A percentile compares a stretch with the other conserved stretches of the same genome.
Conservation (phyloP, 176 grass and related monocot species). For the Cymbopogon citratus region DNA sequence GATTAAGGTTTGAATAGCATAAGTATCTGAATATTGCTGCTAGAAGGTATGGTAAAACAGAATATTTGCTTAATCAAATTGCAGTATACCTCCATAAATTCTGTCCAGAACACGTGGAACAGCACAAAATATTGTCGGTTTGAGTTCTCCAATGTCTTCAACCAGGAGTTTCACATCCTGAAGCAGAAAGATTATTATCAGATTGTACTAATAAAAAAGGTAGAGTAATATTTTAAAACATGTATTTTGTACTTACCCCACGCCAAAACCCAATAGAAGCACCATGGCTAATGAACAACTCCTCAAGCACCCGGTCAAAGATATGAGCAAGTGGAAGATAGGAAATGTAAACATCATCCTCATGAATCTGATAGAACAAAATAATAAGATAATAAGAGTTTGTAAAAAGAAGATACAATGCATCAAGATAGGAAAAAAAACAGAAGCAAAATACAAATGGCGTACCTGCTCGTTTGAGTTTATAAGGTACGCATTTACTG, state of each 20-base stretch:
- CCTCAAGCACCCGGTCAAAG: conserved; percentile 90
- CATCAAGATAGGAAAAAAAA: background rate
- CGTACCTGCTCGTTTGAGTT: conserved; percentile 56
- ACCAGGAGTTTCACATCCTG: conserved; percentile 93
- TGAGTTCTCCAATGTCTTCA: conserved; percentile 92
- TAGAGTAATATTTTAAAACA: background rate
- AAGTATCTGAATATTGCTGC: background rate
- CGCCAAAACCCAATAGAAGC: conserved; percentile 98
- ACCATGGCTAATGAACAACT: conserved; percentile 80
- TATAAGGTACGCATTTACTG: conserved; percentile 48
- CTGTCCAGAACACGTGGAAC: conserved; percentile 93
- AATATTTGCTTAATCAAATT: conserved; percentile 1
- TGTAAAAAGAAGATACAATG: conserved; percentile 14
- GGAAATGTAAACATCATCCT: conserved; percentile 71
- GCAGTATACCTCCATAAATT: conserved; percentile 78
- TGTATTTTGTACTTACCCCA: conserved; percentile 49
- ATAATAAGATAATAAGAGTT: background rate
- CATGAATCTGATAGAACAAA: conserved; percentile 43
- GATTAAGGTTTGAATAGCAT: too few species aligned
- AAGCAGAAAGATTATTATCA: conserved; percentile 27
- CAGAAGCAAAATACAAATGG: background rate
- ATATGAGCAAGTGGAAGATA: conserved; percentile 96
- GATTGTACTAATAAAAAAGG: background rate
- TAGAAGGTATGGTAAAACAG: background rate
- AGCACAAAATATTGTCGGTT: conserved; percentile 87